Conservation (phyloP, 106 monocot species). For the Acorus calamus region DNA sequence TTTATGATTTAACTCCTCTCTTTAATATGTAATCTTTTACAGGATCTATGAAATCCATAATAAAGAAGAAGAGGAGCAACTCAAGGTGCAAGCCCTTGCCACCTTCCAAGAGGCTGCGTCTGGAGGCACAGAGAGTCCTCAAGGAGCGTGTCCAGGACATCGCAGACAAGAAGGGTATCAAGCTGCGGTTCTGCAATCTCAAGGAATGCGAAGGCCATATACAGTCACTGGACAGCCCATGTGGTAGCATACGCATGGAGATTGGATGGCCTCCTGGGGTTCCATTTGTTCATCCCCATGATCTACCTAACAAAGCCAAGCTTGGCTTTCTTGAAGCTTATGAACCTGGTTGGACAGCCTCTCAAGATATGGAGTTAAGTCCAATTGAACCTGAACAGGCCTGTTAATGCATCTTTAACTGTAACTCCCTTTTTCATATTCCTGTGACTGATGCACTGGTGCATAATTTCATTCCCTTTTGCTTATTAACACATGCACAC, state of each 20-base stretch:
- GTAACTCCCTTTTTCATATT: background rate
- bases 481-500: too few relatives aligned
- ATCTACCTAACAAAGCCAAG: slow-evolving; percentile 90
- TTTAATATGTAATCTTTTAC: background rate
- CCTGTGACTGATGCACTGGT: background rate
- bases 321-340: slow-evolving; percentile 90
- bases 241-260: slow-evolving; percentile 57
- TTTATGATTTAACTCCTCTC: background rate
- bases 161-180: slow-evolving; percentile 91
- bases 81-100: slow-evolving; percentile 62
- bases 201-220: slow-evolving; percentile 82
- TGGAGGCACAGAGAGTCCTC: slow-evolving; percentile 86
- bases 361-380: slow-evolving; percentile 84
- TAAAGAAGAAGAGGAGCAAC: slow-evolving; percentile 57
- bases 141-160: slow-evolving; percentile 84
- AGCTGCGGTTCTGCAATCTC: slow-evolving; percentile 74
- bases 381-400: slow-evolving; percentile 30
- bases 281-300: slow-evolving; percentile 97
- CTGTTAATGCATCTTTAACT: slow-evolving; percentile 20
- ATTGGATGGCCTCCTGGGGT: slow-evolving; percentile 91
- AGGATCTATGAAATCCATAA: slow-evolving; percentile 41
- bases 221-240: slow-evolving; percentile 53
- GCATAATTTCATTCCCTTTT: too few relatives aligned
- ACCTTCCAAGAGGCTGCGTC: slow-evolving; percentile 83
- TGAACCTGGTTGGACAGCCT: slow-evolving; percentile 88